Base-by-base conservation (phyloP, 495 filamentous ascomycete genomes). In the Stereocaulon alpinum region DNA sequence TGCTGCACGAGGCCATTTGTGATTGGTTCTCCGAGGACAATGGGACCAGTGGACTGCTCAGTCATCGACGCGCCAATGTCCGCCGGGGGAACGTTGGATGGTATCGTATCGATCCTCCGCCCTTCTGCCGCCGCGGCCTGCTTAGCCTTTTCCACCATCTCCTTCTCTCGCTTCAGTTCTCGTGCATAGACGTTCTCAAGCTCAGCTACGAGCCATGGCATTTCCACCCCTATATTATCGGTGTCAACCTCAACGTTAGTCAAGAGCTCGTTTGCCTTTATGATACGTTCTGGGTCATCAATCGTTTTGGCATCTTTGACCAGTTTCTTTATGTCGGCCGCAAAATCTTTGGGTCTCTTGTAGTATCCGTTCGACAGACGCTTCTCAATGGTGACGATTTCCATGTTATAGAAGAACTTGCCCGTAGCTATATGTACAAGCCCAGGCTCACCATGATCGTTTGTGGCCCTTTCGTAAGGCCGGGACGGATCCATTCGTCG, bases 281-380 rank as follows among this genome's bases (percentile, higher is more conserved):
- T 70, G 17, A 82, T 77, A 22, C 89, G 76, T 37, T 95, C 88
- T 59, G 82, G 81, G 63, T 96, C 92, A 4, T 83, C 85, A 42
- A 82, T 70, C 18, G 81, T 80, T 63, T 82, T 85, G 2, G 91
- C 85, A 74, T 98, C 93, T 67, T 89, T 89, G 22, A 84, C 84
- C 4, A 98, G 71, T 45, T 83, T 80, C 65, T 87, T 85, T 63
- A 96, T 84, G 68, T 98, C 93, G 34, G 82, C 81, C 55, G 93
- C 71, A 65, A 95, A 98, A 66, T 96, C 91, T 59, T 81, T 83
- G 0, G 91, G 86, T 17, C 89, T 79, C 67, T 88, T 89, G 72
- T 98, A 98, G 70, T 86, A 97, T 20, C 94, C 93, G 71, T 97
- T 96, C 6, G 89, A 89, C 27, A 97, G 77, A 37, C 93, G 85